These are phyloP conservation scores for Didymella keratinophila DNA, from an alignment of 2,329 filamentous ascomycete species.

Conservation along the genomic window DNA sequence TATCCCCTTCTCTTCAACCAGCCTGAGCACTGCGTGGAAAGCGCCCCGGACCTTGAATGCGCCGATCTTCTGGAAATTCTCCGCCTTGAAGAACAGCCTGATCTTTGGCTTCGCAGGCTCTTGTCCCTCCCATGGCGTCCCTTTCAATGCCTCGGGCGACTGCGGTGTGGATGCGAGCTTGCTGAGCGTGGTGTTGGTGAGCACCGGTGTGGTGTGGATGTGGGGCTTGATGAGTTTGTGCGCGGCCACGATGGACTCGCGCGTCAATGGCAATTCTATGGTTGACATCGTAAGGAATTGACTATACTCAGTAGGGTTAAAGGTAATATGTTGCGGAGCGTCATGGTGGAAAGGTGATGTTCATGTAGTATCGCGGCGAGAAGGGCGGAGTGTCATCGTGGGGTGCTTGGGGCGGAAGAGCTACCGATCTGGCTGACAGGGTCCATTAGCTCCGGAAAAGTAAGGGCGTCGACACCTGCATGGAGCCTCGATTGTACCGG, in stretches of 20 bases:
- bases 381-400: conserved; percentile 21
- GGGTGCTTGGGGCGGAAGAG: conserved; percentile 4
- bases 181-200: conserved; percentile 80
- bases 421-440: conserved; percentile 1
- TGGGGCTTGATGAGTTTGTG: conserved; percentile 75
- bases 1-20: conserved; percentile 65
- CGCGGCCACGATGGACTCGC: conserved; percentile 74
- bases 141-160: conserved; percentile 59
- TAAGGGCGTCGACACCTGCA: background rate
- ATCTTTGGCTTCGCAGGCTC: conserved; percentile 70
- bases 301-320: background rate
- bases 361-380: conserved; percentile 5
- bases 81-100: conserved; percentile 91
- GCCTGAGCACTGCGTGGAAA: conserved; percentile 79
- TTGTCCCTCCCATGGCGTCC: conserved; percentile 65
- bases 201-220: conserved; percentile 83
- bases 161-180: conserved; percentile 77
- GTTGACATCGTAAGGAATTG: conserved; percentile 8
- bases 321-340: background rate
- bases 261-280: conserved; percentile 69
- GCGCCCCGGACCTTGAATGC: conserved; percentile 93
- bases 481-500: background rate
- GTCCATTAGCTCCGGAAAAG: conserved; percentile 13
- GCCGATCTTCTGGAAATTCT: conserved; percentile 89
- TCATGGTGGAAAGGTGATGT: conserved; percentile 19